phyloP scores from a whole-genome alignment of 305 asterid genomes.

The Euphrasia arctica region DNA sequence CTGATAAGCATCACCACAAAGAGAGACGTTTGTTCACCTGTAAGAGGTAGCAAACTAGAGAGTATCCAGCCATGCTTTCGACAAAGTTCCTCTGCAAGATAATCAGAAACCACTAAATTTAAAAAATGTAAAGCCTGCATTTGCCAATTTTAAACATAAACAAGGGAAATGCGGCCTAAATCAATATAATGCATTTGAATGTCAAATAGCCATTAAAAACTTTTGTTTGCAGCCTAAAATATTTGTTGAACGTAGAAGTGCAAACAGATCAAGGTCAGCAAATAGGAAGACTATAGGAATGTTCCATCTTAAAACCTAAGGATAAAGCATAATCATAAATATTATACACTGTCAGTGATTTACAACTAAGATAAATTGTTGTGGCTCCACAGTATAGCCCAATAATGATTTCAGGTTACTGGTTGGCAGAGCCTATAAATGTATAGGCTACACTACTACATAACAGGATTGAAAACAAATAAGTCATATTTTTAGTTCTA shows the following conservation, averaged over 20 bases:
- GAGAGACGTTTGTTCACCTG: slow-evolving; percentile 49
- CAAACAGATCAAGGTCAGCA: slow-evolving; percentile 14
- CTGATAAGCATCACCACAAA: slow-evolving; percentile 3
- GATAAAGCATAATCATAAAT: neutral
- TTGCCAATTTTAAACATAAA: slow-evolving; percentile 5
- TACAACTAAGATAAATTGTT: neutral
- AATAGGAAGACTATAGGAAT: neutral
- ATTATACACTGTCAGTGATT: neutral
- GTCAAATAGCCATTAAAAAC: neutral
- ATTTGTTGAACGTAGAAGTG: neutral
- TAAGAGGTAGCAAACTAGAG: slow-evolving; percentile 86
- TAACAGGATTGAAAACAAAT: neutral
- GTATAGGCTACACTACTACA: neutral
- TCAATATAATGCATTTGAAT: neutral
- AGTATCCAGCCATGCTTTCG: slow-evolving; percentile 97
- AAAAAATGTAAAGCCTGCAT: slow-evolving; percentile 2
- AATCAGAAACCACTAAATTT: slow-evolving; percentile 15
- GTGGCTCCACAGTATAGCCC: slow-evolving; percentile 1
- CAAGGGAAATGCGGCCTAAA: neutral
- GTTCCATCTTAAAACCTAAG: slow-evolving; percentile 1
- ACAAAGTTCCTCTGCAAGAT: slow-evolving; percentile 81
- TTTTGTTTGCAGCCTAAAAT: slow-evolving; percentile 3
- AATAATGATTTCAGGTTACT: neutral
- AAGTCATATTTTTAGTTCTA: neutral
- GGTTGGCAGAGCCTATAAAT: neutral